Conservation (phyloP, 805 yeast genomes). For the Lipomyces starkeyi region DNA sequence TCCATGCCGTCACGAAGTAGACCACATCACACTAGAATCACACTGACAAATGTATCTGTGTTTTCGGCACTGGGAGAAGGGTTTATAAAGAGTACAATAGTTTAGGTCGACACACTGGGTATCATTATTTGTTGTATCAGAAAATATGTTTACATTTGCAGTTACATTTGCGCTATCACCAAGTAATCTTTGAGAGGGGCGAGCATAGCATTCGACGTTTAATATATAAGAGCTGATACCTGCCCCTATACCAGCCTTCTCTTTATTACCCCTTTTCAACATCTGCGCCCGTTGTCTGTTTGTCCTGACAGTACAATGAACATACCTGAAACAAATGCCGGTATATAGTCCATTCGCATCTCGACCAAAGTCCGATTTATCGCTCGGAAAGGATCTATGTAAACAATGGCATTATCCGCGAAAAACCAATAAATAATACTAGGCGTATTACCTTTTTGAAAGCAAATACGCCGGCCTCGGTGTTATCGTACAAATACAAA, state of each 20-base stretch:
- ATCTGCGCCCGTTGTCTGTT: neutral
- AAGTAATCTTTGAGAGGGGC: neutral
- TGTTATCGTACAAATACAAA: neutral
- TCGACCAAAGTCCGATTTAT: neutral
- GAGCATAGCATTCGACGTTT: neutral
- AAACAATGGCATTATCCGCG: slow-evolving; percentile 3
- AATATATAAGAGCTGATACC: neutral
- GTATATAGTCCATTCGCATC: neutral
- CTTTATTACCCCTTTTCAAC: neutral
- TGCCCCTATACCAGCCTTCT: neutral
- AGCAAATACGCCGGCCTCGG: neutral
- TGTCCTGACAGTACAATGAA: neutral
- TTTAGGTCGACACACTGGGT: neutral
- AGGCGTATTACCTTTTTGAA: neutral
- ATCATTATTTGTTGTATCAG: neutral
- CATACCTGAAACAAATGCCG: neutral
- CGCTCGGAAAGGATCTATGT: neutral
- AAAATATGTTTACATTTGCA: neutral
- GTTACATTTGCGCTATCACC: neutral
- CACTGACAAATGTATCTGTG: neutral
- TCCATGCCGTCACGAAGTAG: slow-evolving; percentile 47
- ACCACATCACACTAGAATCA: neutral
- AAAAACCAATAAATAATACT: neutral
- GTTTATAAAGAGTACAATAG: neutral
- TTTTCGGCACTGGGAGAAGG: neutral